A percentile compares a stretch with the other conserved stretches of the same genome.
phyloP scores from a whole-genome alignment of 495 filamentous ascomycete species.

The Thermochaetoides thermophila region DNA sequence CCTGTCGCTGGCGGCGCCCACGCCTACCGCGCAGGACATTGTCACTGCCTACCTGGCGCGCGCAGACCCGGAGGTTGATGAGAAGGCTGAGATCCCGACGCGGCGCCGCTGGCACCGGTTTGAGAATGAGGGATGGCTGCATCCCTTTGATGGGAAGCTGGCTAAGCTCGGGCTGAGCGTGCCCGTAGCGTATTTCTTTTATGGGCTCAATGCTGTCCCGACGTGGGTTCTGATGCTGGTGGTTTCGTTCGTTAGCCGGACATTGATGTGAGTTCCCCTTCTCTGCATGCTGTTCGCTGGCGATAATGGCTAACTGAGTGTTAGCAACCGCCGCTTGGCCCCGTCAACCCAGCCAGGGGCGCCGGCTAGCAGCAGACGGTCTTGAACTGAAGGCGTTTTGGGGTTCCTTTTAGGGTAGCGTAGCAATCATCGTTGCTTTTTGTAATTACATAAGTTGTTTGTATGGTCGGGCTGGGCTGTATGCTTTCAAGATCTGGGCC shows the following conservation, averaged over 20 bases:
- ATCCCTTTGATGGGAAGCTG: constrained; percentile 64
- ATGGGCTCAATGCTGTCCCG: constrained; percentile 45
- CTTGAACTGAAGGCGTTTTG: too few species aligned
- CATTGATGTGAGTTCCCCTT: constrained; percentile 60
- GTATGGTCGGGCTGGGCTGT: too few species aligned
- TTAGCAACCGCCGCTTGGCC: constrained; percentile 22
- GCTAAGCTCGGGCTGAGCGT: constrained; percentile 48
- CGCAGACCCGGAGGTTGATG: constrained; percentile 9
- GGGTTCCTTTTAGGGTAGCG: too few species aligned
- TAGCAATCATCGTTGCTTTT: too few species aligned
- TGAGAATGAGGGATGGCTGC: constrained; percentile 56
- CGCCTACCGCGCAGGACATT: constrained; percentile 45
- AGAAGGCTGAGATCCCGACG: constrained; percentile 23
- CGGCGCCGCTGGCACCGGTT: constrained; percentile 7
- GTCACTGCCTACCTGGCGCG: constrained; percentile 49
- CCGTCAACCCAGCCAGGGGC: too few species aligned
- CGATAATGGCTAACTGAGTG: constrained; percentile 9
- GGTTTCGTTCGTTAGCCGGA: constrained; percentile 67
- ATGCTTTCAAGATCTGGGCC: too few species aligned
- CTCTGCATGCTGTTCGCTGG: too few species aligned
- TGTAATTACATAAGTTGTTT: too few species aligned
- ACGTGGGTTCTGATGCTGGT: constrained; percentile 60
- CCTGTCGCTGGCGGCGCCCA: constrained; percentile 28
- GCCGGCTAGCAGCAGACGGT: too few species aligned
- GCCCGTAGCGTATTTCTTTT: constrained; percentile 59